Evolutionary conservation across 495 filamentous ascomycete genomes (phyloP), one percentile per base, ranked within the genome.

Genomic region (Thermothielavioides terrestris): DNA sequence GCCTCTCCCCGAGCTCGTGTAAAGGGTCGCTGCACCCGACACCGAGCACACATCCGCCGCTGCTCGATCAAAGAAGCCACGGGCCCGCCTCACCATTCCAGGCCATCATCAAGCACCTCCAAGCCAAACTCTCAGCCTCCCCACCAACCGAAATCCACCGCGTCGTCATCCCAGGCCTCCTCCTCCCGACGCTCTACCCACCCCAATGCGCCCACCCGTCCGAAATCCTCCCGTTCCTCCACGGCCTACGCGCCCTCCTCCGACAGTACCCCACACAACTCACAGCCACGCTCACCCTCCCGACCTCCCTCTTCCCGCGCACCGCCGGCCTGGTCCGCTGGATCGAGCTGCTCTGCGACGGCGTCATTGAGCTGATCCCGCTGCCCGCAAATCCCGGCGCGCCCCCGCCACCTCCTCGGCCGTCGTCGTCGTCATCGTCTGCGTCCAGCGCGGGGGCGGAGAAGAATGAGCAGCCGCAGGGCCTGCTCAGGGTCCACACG

Each of bases 361-460:
- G 89, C 12, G 88, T 95, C 12, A 65, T 97, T 14, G 89, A 95
- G 68, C 74, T 98, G 12, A 81, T 87, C 27, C 89, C 92, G 0
- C 86, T 98, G 52, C 85, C 86, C 38, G 79, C 87, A 51, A 78
- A 70, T 12, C 73, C 80, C 3, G 76, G 79, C 34, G 69, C 81
- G n/a, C n/a, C n/a, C 11, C 71, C 75, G 41, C 73, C 78, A 8
- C 56, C 56, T 39, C 73, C 78, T 8, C 49, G 55, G 10, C 42
- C 56, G 7, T 20, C 32, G 2, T 34, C 46, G 0, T 35, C 47
- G 1, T 32, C 37, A 1, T 25, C n/a, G 1, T 41, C 38, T 9
- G n/a, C n/a, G 1, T 15, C 21, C 8, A 2, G n/a, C 1, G 45
- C 38, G 61, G 52, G 54, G 57, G 43, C 64, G 56, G 52, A 79